These are phyloP conservation scores for Hymenoscyphus albidus DNA, from an alignment of 2,329 filamentous ascomycete genomes.

Conservation along the genomic window DNA sequence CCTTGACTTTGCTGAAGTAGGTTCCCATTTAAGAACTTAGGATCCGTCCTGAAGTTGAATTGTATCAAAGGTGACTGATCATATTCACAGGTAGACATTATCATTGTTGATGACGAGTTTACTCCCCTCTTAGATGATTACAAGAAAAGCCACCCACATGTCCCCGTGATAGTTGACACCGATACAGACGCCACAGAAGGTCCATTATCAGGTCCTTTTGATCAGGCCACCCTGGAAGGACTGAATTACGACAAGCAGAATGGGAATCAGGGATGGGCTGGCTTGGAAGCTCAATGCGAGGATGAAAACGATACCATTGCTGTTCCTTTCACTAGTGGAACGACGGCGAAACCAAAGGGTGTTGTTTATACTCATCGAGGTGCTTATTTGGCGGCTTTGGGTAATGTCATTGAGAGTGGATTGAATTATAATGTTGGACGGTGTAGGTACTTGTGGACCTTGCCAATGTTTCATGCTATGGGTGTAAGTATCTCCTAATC, in stretches of 20 bases:
- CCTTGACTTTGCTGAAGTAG: slow-evolving; percentile 70
- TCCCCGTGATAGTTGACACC: slow-evolving; percentile 72
- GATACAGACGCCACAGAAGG: slow-evolving; percentile 78
- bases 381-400: slow-evolving; percentile 78
- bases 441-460: slow-evolving; percentile 84
- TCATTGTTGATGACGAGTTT: slow-evolving; percentile 85
- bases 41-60: not conserved
- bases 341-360: slow-evolving; percentile 86
- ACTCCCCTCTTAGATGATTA: slow-evolving; percentile 65
- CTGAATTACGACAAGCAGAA: slow-evolving; percentile 64
- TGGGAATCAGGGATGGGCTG: slow-evolving; percentile 71
- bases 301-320: slow-evolving; percentile 81
- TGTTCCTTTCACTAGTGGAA: slow-evolving; percentile 90
- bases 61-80: not conserved
- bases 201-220: slow-evolving; percentile 72
- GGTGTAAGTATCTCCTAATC: slow-evolving; percentile 36
- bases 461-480: slow-evolving; percentile 77
- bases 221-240: slow-evolving; percentile 79
- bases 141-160: slow-evolving; percentile 52
- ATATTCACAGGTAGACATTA: slow-evolving; percentile 58
- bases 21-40: not conserved
- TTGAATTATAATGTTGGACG: slow-evolving; percentile 67
- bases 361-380: slow-evolving; percentile 89
- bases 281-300: slow-evolving; percentile 60
- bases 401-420: slow-evolving; percentile 83